Base-by-base conservation (phyloP, 2,329 filamentous ascomycete genomes). In the Ascochyta pisi region DNA sequence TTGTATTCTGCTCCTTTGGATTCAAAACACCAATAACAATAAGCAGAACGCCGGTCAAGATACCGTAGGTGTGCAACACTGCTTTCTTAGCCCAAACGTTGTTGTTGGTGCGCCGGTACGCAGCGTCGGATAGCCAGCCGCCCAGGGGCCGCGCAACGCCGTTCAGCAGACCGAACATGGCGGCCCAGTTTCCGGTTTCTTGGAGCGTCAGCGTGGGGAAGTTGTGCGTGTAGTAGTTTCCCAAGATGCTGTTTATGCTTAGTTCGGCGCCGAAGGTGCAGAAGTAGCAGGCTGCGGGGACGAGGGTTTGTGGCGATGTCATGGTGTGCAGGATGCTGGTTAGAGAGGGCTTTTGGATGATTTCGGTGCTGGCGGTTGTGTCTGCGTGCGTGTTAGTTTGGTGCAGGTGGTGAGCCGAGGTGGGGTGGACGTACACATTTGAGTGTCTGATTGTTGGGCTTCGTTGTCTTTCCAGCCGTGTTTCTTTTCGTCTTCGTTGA, bases 81-180 rank as follows among this genome's bases (percentile, higher is more conserved):
- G 81, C 70, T 69, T 89, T 89, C 78, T 89, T 89, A 7, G 78
- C 76, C 84, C 85, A 88, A 6, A 88, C 74, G n/a, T 68, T 73
- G 27, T 68, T 74, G 27, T 23, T 3, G 6, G 80, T 82, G 13
- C 64, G 63, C 6, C 72, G 70, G 73, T 86, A 88, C 2, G 82
- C 72, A 7, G 82, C 46, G 61, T 88, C 86, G 10, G 79, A 78
- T 6, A 85, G 62, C 26, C 83, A 76, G 38, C 89, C 89, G 38
- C 88, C 88, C 0, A 88, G 73, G 0, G 89, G 88, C 1, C 89
- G 81, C 37, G 84, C 86, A 40, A 86, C 72, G 42, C 89, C 77
- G 77, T 91, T 91, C 58, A 91, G 81, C 49, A 91, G 86, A 7
- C 88, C 89, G 73, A 90, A 91, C 80, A 89, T 89, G 62, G 88